Evolutionary conservation across 1,139 yeast genomes (phyloP).

Genomic region (Blastobotrys illinoisensis): DNA sequence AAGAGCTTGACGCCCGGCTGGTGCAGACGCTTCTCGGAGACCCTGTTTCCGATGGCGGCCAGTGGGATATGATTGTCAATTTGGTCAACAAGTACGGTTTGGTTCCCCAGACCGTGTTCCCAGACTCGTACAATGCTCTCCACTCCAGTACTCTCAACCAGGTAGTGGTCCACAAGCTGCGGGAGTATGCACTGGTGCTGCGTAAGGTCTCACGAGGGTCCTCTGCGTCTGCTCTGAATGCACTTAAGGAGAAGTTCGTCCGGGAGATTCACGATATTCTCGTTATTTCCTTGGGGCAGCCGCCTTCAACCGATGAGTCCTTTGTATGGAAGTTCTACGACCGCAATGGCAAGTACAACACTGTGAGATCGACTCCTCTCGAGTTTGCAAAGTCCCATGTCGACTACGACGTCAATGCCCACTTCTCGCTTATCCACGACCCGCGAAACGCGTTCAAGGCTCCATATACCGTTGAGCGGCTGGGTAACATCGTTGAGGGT

Average conservation of each 20-base stretch:
- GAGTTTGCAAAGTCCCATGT: constrained; percentile 47
- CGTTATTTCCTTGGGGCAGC: constrained; percentile 53
- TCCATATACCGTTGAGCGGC: constrained; percentile 56
- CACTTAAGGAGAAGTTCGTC: constrained; percentile 45
- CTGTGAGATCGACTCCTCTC: constrained; percentile 45
- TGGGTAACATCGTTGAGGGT: constrained; percentile 57
- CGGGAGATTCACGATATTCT: constrained; percentile 50
- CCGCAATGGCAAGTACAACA: constrained; percentile 47
- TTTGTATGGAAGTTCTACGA: constrained; percentile 59
- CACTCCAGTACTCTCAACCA: constrained; percentile 46
- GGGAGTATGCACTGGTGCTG: constrained; percentile 55
- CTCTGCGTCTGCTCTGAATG: constrained; percentile 30
- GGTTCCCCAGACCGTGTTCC: constrained; percentile 55
- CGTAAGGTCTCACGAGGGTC: constrained; percentile 35
- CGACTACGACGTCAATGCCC: constrained; percentile 41
- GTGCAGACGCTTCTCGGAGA: constrained; percentile 43
- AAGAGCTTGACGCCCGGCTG: constrained; percentile 51
- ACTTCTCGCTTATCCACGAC: constrained; percentile 57
- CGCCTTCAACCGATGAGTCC: constrained; percentile 52
- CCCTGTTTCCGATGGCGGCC: constrained; percentile 66
- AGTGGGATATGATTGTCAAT: constrained; percentile 67
- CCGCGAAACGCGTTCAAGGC: constrained; percentile 52
- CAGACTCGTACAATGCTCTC: constrained; percentile 57
- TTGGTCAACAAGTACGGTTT: constrained; percentile 57
- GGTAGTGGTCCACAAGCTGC: constrained; percentile 50